phyloP scores from a whole-genome alignment of 257 asterid species.

The Solanum chmielewskii region DNA sequence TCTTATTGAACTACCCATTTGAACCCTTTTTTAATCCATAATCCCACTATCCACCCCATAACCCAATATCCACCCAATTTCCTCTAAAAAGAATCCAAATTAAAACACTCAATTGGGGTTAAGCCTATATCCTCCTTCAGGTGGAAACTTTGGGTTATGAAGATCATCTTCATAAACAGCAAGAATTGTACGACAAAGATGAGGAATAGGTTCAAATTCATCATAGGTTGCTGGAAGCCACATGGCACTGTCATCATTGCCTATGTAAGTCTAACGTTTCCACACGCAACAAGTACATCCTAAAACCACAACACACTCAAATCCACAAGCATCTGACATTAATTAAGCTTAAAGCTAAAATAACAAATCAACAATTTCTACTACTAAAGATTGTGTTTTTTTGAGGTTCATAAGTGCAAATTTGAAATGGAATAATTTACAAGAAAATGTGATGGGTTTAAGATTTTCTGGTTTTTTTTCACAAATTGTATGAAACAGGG shows the following conservation, averaged over 20 bases:
- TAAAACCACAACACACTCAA: slow-evolving; percentile 52
- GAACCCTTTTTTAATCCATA: too few relatives aligned
- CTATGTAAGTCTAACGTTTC: slow-evolving; percentile 95
- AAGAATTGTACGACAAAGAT: slow-evolving; percentile 63
- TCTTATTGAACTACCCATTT: too few relatives aligned
- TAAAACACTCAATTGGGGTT: slow-evolving; percentile 49
- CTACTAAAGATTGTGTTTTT: neutral
- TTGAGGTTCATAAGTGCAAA: neutral
- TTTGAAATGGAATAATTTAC: neutral
- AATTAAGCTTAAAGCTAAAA: neutral
- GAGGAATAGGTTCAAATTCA: slow-evolving; percentile 73
- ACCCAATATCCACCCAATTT: too few relatives aligned
- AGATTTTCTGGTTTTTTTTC: neutral
- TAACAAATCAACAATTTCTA: neutral
- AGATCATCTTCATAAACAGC: slow-evolving; percentile 85
- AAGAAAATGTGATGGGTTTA: neutral
- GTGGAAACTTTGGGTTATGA: slow-evolving; percentile 43
- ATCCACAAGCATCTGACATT: slow-evolving; percentile 69
- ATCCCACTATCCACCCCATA: too few relatives aligned
- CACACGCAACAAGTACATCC: slow-evolving; percentile 94
- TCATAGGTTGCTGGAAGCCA: slow-evolving; percentile 71
- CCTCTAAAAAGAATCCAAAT: too few relatives aligned
- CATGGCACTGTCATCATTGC: slow-evolving; percentile 77
- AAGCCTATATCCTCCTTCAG: slow-evolving; percentile 51
- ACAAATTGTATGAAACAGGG: neutral